Evolutionary conservation across 2,329 filamentous ascomycete species (phyloP), one percentile per base, ranked within the genome.

Genomic region (Neopestalotiopsis sp.): DNA sequence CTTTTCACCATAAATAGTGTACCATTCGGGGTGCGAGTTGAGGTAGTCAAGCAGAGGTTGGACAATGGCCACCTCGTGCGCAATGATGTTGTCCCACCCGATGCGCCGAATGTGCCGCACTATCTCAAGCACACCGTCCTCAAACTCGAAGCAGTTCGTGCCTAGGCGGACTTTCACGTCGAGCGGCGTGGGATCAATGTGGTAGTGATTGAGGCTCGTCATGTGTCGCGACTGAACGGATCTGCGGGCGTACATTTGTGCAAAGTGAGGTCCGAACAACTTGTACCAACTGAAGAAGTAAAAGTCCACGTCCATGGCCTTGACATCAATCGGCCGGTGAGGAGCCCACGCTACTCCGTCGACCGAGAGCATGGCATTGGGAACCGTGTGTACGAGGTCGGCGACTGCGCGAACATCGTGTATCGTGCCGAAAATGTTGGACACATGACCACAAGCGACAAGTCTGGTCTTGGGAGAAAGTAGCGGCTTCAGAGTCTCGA

Each of bases 211-310:
- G 24, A 65, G 62, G 20, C 62, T 65, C 62, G 62, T 53, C 62
- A 65, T 65, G 80, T 67, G 94, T 82, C 62, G 78, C 17, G 85
- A 75, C 70, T 91, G 89, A 0, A 88, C 89, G 0, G 79, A 75
- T 4, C 82, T 82, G 30, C 88, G 88, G 5, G 87, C 91, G 75
- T 94, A 95, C 1, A 95, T 81, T 71, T 91, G 87, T 0, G 92
- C 86, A 1, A 94, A 84, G 73, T 95, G 93, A 1, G 93, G 92
- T 0, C 92, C 93, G 75, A 92, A 95, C 1, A 94, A 88, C 78
- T 95, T 95, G 81, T 95, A 95, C 92, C 92, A 95, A 0, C 87
- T 90, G 76, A 95, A 94, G n/a, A 85, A 81, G 78, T 95, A 95
- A 73, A 94, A 90, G 76, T 95, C 93, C 0, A 92, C 90, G 1